Evolutionary conservation across 345 rosid genomes (phyloP), one percentile per base, ranked within the genome.

Genomic region (Conringia planisiliqua): DNA sequence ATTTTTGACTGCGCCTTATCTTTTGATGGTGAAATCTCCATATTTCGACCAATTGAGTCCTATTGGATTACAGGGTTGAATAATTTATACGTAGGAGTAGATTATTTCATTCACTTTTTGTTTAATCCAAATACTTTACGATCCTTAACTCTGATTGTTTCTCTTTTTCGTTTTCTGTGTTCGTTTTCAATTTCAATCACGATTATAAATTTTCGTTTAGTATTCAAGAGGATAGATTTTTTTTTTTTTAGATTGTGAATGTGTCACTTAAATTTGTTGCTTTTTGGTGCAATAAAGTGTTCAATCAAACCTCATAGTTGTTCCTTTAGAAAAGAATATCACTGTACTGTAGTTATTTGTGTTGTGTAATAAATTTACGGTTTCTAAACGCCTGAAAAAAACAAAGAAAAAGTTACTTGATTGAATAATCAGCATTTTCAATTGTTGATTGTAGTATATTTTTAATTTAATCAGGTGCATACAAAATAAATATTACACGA

Each of bases 1-100:
- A 9, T 5, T 51, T 66, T 42, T 76, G 63, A 42, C 22, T 51
- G 48, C 4, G 8, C 39, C 69, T 75, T 68, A 40, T 62, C 16
- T 62, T 66, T 33, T 76, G 64, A 76, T 76, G 40, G 18, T 54
- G 59, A 69, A 69, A 7, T 51, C 62, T 61, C 69, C 29, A 10
- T 27, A 26, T 35, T 59, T 66, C 16, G 12, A 9, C 54, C 44
- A 50, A 42, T 8, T n/a, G 55, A 40, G 39, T 5, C 32, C 9
- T 54, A 4, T 6, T 73, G 3, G n/a, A 46, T 36, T 66, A 17
- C 35, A 33, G 29, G 14, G 35, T 29, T 61, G 39, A 22, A 33
- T 0, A 11, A 4, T 59, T 22, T 50, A n/a, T 5, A 20, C 18
- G 33, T 30, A n/a, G 6, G 33, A 22, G 2, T 22, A 22, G 1